Evolutionary conservation across 768 basidiomycete genomes (phyloP), one percentile per base, ranked within the genome.

Genomic region (Tubosaeta sp.): DNA sequence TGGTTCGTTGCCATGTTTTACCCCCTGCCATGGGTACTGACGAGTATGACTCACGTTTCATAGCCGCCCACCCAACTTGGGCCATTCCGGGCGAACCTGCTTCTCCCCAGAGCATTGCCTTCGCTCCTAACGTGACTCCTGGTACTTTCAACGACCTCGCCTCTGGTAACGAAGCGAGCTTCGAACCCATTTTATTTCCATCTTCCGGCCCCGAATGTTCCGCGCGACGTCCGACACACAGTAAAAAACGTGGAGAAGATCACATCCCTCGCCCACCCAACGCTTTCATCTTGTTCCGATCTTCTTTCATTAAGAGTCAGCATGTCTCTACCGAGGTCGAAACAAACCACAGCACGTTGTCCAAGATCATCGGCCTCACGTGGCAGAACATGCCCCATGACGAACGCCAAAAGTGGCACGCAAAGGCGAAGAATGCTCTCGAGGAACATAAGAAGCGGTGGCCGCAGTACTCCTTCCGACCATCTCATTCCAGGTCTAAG

Each of bases 201-300:
- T 76, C 79, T 22, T 53, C 72, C 41, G 52, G 69, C n/a, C 54
- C 70, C 33, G 69, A 65, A 9, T 46, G 34, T 38, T 55, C 67
- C 19, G 58, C 76, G 33, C 76, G 76, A 34, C 76, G 76, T 37
- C 66, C 74, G 6, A 76, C 77, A 0, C 86, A 88, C 60, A 73
- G 77, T 43, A 86, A 82, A 74, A 85, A 86, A 71, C 86, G 85
- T 64, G 79, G 81, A 13, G 80, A 82, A 26, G 80, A 85, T 57
- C 86, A 90, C 65, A 87, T 91, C 56, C 88, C 88, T 16, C 86
- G 88, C 39, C 88, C 88, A 2, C 86, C 88, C 2, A 91, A 91
- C 62, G 89, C 88, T 25, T 91, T 91, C 72, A 91, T 91, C 64
- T 79, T 91, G 61, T 91, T 91, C 76, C 84, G 88, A 55, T 87